Evolutionary conservation across 2,329 filamentous ascomycete species (phyloP), one percentile per base, ranked within the genome.

Genomic region (Fusarium abutilonis): DNA sequence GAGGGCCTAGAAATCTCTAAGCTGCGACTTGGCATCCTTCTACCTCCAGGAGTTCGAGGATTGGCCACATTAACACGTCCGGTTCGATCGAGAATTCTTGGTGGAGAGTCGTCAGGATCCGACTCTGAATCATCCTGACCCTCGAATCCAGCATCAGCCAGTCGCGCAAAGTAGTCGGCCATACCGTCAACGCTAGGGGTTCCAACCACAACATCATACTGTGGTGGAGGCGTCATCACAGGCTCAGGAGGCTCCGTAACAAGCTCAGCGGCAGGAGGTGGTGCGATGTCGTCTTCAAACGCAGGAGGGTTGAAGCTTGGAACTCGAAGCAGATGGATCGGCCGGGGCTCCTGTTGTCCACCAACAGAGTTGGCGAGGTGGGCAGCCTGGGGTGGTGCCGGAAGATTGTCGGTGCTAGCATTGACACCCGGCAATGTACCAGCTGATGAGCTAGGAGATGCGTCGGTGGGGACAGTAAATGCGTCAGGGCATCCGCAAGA

Each of bases 261-360:
- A 15, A 71, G 54, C 40, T 72, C 70, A 1, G 70, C 68, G 36
- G 69, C 73, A 3, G 76, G 73, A 7, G 77, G 77, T 8, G 76
- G 75, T 15, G 73, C 71, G 0, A 78, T 72, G 49, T 96, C 90
- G 6, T 92, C 92, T 60, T 95, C 89, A 71, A 96, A 97, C 0
- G 91, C 86, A 0, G 93, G 93, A 2, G 93, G 93, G 56, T 93
- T 93, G 77, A 93, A 96, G 0, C 92, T 96, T 0, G 93, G 93
- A 6, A 87, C 84, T 21, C 93, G 88, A 29, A 96, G 77, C 3
- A 97, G 83, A 74, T 97, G 93, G 48, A 97, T 96, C 0, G 93
- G 93, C 6, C 92, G 84, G 32, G 85, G 79, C 8, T 82, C 77
- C 41, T 68, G 65, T 34, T 64, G 48, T 4, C 68, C 68, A 23